phyloP scores from a whole-genome alignment of 2,329 filamentous ascomycete genomes.

The Magnaporthales sp. region DNA sequence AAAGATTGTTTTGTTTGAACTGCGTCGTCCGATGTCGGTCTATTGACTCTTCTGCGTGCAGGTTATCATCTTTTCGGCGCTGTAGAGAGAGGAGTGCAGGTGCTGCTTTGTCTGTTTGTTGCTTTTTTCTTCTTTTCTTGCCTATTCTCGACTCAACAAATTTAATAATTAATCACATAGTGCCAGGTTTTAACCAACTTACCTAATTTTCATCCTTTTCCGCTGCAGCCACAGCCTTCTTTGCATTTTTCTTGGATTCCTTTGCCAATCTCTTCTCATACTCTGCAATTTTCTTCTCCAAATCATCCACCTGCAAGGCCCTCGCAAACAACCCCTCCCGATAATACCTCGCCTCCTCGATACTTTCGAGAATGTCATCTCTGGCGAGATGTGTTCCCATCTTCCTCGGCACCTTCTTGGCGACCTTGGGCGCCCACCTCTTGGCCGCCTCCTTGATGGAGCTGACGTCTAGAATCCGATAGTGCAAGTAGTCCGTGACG shows the following conservation, averaged over 20 bases:
- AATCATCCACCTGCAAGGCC: neutral
- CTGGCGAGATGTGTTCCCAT: slow-evolving; percentile 70
- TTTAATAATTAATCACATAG: neutral
- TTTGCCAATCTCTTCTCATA: neutral
- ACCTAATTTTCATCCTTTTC: neutral
- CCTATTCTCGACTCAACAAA: neutral
- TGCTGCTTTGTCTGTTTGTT: neutral
- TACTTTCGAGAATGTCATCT: slow-evolving; percentile 91
- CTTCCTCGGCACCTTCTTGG: slow-evolving; percentile 56
- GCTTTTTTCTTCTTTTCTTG: neutral
- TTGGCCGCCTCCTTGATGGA: slow-evolving; percentile 82
- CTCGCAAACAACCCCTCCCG: slow-evolving; percentile 56
- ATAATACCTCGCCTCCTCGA: slow-evolving; percentile 83
- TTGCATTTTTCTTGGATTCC: neutral
- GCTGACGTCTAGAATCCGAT: slow-evolving; percentile 88
- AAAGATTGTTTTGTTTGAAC: neutral
- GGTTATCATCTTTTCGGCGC: neutral
- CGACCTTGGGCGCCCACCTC: slow-evolving; percentile 61
- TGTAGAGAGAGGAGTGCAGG: neutral
- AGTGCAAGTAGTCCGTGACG: slow-evolving; percentile 72
- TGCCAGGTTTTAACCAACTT: neutral
- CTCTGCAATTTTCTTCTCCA: neutral
- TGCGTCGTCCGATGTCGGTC: neutral
- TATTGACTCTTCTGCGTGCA: neutral
- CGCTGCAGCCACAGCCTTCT: neutral